phyloP scores from a whole-genome alignment of 2,329 filamentous ascomycete species.

The Chaetothyriales sp. region DNA sequence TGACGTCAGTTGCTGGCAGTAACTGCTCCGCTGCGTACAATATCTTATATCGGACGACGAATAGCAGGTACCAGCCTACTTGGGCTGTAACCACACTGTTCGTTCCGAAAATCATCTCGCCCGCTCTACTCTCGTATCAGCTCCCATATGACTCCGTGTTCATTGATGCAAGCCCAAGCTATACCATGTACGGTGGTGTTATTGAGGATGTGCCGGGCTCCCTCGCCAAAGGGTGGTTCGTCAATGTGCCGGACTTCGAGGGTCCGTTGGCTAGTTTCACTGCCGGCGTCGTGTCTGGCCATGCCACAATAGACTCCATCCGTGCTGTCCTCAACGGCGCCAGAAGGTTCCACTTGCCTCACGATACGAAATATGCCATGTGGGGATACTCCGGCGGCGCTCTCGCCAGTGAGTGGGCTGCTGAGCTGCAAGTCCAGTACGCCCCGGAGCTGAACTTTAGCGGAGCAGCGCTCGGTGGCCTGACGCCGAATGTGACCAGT shows the following conservation, averaged over 20 bases:
- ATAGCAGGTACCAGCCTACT: constrained; percentile 25
- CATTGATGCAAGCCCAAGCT: constrained; percentile 21
- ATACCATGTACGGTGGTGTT: constrained; percentile 13
- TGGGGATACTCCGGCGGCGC: constrained; percentile 47
- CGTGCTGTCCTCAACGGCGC: constrained; percentile 29
- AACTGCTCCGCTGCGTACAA: constrained; percentile 19
- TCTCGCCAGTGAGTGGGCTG: constrained; percentile 39
- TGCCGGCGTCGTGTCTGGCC: constrained; percentile 29
- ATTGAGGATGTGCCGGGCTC: constrained; percentile 24
- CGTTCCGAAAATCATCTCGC: constrained; percentile 18
- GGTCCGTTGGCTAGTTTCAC: constrained; percentile 32
- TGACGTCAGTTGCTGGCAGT: constrained; percentile 6
- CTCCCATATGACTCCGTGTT: constrained; percentile 22
- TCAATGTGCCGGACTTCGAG: constrained; percentile 36
- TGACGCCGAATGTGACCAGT: constrained; percentile 29
- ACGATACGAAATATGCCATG: constrained; percentile 24
- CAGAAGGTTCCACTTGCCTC: neutral
- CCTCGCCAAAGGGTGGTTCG: constrained; percentile 34
- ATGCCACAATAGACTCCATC: constrained; percentile 32
- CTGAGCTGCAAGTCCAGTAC: constrained; percentile 39
- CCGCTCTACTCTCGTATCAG: constrained; percentile 31
- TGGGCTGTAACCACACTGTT: constrained; percentile 29
- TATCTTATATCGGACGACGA: constrained; percentile 30
- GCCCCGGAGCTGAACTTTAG: constrained; percentile 39
- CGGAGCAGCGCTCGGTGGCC: constrained; percentile 38